phyloP scores from a whole-genome alignment of 176 grass and related monocot genomes.

The Carex littledalei region DNA sequence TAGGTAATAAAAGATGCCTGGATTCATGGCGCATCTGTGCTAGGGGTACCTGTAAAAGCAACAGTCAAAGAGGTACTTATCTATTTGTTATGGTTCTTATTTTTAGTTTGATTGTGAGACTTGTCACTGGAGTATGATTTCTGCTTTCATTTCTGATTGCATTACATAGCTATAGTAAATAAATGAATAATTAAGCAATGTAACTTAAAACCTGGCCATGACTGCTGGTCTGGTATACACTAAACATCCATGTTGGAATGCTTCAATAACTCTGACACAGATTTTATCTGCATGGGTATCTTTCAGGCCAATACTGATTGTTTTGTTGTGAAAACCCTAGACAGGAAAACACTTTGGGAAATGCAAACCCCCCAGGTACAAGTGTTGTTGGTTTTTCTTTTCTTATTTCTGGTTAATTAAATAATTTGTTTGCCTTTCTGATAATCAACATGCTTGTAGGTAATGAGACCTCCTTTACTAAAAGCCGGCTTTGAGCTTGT shows the following conservation, averaged over 20 bases:
- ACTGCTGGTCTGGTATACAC: neutral
- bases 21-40: constrained; percentile 91
- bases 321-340: constrained; percentile 90
- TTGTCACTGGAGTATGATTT: neutral
- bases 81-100: neutral
- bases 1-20: constrained; percentile 88
- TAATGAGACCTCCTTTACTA: constrained; percentile 71
- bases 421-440: neutral
- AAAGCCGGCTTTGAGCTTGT: constrained; percentile 89
- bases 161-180: neutral
- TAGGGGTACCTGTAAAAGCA: constrained; percentile 93
- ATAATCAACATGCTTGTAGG: constrained; percentile 38
- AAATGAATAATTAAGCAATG: neutral
- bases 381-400: neutral
- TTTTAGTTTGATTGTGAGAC: neutral
- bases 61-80: constrained; percentile 78
- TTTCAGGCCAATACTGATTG: constrained; percentile 62
- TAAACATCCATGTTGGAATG: neutral
- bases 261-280: neutral
- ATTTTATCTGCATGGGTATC: neutral
- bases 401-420: constrained; percentile 10
- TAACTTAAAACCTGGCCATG: neutral
- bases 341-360: constrained; percentile 97
- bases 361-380: constrained; percentile 99
- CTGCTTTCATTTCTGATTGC: neutral